These are phyloP conservation scores for Silene vulgaris DNA, from an alignment of 179 eudicot species.

Conservation along the genomic window DNA sequence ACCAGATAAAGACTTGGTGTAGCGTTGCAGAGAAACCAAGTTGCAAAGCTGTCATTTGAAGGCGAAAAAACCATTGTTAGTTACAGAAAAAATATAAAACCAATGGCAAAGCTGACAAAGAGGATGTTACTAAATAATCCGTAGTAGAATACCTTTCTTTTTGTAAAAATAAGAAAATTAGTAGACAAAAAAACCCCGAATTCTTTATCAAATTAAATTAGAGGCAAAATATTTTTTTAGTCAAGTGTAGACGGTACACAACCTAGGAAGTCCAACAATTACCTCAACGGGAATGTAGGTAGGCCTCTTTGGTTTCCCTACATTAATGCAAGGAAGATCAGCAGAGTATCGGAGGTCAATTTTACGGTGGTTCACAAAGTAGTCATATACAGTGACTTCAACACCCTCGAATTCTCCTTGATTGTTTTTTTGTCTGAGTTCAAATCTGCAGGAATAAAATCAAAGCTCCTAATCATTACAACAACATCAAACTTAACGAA, in stretches of 20 bases:
- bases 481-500: neutral
- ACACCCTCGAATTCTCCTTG: slow-evolving; percentile 39
- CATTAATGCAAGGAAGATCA: slow-evolving; percentile 68
- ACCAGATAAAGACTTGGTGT: slow-evolving; percentile 58
- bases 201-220: too few relatives aligned
- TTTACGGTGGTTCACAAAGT: slow-evolving; percentile 49
- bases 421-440: slow-evolving; percentile 42
- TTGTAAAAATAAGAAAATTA: too few relatives aligned
- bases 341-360: slow-evolving; percentile 52
- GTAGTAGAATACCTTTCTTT: too few relatives aligned
- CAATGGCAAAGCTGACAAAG: neutral
- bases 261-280: neutral
- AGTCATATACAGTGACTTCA: slow-evolving; percentile 69
- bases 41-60: slow-evolving; percentile 44
- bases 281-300: slow-evolving; percentile 72
- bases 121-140: too few relatives aligned
- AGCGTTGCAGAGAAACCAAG: slow-evolving; percentile 65
- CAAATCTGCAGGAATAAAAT: slow-evolving; percentile 39
- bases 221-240: too few relatives aligned
- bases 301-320: slow-evolving; percentile 71
- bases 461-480: neutral
- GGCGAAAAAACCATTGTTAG: neutral
- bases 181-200: too few relatives aligned
- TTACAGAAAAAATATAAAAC: neutral
- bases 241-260: neutral